These are phyloP conservation scores for Datura wrightii DNA, from an alignment of 257 asterid genomes.

Conservation along the genomic window DNA sequence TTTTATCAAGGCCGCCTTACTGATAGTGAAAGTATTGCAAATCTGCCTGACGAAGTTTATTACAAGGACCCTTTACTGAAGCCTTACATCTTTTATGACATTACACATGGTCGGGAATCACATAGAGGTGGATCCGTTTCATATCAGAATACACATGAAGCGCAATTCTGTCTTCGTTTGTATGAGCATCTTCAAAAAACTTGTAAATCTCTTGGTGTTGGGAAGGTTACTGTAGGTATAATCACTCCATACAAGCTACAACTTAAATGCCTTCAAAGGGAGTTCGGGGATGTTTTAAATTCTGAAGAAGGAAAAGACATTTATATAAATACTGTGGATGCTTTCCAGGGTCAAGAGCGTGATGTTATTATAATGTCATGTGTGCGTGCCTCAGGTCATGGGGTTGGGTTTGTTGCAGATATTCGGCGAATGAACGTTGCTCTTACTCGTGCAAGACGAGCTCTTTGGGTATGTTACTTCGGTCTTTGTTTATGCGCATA, in stretches of 20 bases:
- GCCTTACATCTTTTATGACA: slow-evolving; percentile 87
- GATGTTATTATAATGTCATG: slow-evolving; percentile 98
- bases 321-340: slow-evolving; percentile 95
- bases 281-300: slow-evolving; percentile 81
- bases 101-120: slow-evolving; percentile 91
- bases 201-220: slow-evolving; percentile 63
- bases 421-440: slow-evolving; percentile 99
- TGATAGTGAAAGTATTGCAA: slow-evolving; percentile 86
- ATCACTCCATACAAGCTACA: slow-evolving; percentile 98
- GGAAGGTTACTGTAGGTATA: slow-evolving; percentile 91
- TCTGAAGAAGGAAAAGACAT: slow-evolving; percentile 96
- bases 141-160: slow-evolving; percentile 90
- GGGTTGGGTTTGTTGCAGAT: slow-evolving; percentile 98
- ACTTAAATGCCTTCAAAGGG: slow-evolving; percentile 94
- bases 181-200: slow-evolving; percentile 89
- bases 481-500: neutral
- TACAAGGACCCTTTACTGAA: slow-evolving; percentile 82
- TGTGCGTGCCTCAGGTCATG: slow-evolving; percentile 92
- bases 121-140: slow-evolving; percentile 97
- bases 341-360: slow-evolving; percentile 99
- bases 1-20: slow-evolving; percentile 97
- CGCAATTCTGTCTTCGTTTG: slow-evolving; percentile 88
- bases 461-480: slow-evolving; percentile 81
- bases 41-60: slow-evolving; percentile 74
- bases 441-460: slow-evolving; percentile 94